Base-by-base conservation (phyloP, 768 basidiomycete species). In the Podaxis sp. region DNA sequence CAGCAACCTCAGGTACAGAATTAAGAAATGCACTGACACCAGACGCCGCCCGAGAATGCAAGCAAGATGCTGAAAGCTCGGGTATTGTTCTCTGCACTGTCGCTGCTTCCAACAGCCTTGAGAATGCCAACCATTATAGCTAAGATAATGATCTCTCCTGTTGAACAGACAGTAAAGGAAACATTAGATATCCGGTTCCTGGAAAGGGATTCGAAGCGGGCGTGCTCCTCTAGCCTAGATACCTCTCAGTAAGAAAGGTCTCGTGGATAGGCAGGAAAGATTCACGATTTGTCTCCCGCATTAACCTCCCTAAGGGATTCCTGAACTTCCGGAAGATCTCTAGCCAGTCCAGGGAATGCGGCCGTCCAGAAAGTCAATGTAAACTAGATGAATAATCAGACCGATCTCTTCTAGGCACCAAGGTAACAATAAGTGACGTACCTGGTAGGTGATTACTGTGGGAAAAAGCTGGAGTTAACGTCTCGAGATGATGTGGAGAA, bases 321-420 rank as follows among this genome's bases (percentile, higher is more conserved):
- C 62, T 81, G 77, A n/a, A 91, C 82, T 65, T 89, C 84, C 0
- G 87, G 85, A 27, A 90, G 78, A 69, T 91, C 82, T 7, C 83
- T 79, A 23, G 87, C 86, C 14, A 92, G 77, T 16, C 88, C 89
- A 0, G 90, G 89, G 68, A 92, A 91, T 11, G 90, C 90, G 11
- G 90, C 90, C 0, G 88, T 89, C 89, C 89, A 92, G 71, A 91
- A 92, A 0, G 90, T 91, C 57, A 91, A 70, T 32, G 87, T 76
- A 58, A 87, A 83, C 83, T 88, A 59, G 52, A 11, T 37, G 9
- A 55, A 40, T 40, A 16, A 27, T 58, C 4, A 55, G 2, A 18
- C 13, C 3, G 23, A 48, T 9, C 7, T 10, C 7, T 9, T 48
- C 11, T 48, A 14, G 21, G 18, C 18, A 11, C 13, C 11, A 21